Conservation (phyloP, 2,329 filamentous ascomycete genomes). For the Neopestalotiopsis rosae region DNA sequence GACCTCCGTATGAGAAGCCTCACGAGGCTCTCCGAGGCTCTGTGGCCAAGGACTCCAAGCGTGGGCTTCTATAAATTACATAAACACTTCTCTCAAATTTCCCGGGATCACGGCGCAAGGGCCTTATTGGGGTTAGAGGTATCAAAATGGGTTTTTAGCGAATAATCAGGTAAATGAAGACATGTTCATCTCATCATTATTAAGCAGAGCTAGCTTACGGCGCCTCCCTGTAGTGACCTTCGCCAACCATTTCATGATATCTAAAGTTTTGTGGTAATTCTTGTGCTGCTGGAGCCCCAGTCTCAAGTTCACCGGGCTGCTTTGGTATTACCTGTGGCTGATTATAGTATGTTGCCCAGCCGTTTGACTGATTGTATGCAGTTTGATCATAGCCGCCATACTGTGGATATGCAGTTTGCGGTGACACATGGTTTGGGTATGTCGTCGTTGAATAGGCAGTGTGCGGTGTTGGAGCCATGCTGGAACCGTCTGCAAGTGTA, state of each 20-base stretch:
- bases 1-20: slow-evolving; percentile 59
- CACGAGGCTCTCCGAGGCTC: slow-evolving; percentile 56
- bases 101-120: slow-evolving; percentile 7
- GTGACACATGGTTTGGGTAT: slow-evolving; percentile 7
- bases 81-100: not conserved
- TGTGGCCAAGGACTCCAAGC: slow-evolving; percentile 65
- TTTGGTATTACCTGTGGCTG: slow-evolving; percentile 20
- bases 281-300: slow-evolving; percentile 28
- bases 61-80: slow-evolving; percentile 46
- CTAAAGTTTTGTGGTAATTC: slow-evolving; percentile 39
- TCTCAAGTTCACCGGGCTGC: slow-evolving; percentile 32
- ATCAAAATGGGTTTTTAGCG: slow-evolving; percentile 12
- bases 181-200: not conserved
- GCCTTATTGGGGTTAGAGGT: not conserved
- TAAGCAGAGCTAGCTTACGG: not conserved
- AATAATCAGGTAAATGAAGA: slow-evolving; percentile 7
- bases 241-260: slow-evolving; percentile 41
- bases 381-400: not conserved
- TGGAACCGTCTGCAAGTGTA: not conserved
- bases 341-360: not conserved
- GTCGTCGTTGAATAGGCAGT: slow-evolving; percentile 13
- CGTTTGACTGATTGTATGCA: slow-evolving; percentile 17
- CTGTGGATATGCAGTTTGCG: not conserved
- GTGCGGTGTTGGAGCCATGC: slow-evolving; percentile 15
- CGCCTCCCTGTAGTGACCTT: slow-evolving; percentile 37